These are phyloP conservation scores for Trametes cingulata DNA, from an alignment of 768 basidiomycete genomes.

Conservation along the genomic window DNA sequence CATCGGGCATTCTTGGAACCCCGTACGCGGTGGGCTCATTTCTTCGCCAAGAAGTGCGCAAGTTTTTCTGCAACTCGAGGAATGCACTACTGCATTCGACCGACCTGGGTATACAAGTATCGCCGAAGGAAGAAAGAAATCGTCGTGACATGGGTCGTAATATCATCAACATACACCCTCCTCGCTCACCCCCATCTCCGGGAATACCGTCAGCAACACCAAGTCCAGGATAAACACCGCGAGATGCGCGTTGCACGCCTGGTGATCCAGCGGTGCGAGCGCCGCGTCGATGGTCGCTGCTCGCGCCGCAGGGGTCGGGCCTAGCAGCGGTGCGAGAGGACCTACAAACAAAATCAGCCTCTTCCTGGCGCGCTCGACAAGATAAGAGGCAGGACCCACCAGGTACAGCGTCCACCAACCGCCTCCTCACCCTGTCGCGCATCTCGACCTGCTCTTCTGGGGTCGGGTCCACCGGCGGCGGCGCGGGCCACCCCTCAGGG, in stretches of 20 bases:
- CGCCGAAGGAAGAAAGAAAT: too few relatives aligned
- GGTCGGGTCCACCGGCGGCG: conserved; percentile 71
- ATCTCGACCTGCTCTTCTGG: conserved; percentile 71
- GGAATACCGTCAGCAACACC: conserved; percentile 70
- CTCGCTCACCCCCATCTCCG: conserved; percentile 59
- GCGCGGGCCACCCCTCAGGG: conserved; percentile 86
- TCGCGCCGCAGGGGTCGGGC: conserved; percentile 44
- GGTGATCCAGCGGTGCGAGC: conserved; percentile 61
- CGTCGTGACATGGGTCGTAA: background rate
- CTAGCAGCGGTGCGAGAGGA: conserved; percentile 54
- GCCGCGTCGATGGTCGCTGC: conserved; percentile 48
- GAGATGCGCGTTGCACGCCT: conserved; percentile 79
- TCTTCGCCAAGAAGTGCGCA: too few relatives aligned
- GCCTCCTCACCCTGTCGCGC: conserved; percentile 40
- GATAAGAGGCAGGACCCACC: conserved; percentile 32
- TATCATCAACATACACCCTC: conserved; percentile 6
- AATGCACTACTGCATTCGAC: too few relatives aligned
- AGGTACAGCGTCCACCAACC: conserved; percentile 45
- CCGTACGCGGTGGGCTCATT: too few relatives aligned
- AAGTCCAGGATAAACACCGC: conserved; percentile 73
- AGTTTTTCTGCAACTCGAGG: too few relatives aligned
- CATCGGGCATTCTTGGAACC: too few relatives aligned
- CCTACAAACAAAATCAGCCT: conserved; percentile 34
- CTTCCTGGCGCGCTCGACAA: background rate
- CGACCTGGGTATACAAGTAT: too few relatives aligned